Evolutionary conservation across 2,329 filamentous ascomycete species (phyloP).

Genomic region (Seiridium unicorne): DNA sequence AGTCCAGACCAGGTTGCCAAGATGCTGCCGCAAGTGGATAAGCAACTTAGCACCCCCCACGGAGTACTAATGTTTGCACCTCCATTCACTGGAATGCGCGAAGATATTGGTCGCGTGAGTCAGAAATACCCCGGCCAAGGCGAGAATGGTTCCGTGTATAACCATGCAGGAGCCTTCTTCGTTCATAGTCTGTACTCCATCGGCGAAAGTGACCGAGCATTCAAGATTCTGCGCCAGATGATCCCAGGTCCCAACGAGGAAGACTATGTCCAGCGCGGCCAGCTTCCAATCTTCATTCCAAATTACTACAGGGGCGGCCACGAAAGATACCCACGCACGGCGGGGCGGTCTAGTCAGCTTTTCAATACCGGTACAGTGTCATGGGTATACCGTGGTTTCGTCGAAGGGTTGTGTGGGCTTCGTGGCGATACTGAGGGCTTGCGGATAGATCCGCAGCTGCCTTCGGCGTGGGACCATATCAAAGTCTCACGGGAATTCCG

Average conservation of each 20-base stretch:
- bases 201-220: slow-evolving; percentile 48
- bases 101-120: slow-evolving; percentile 57
- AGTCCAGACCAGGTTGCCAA: slow-evolving; percentile 36
- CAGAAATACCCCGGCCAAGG: slow-evolving; percentile 57
- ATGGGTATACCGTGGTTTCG: slow-evolving; percentile 55
- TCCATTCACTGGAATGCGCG: slow-evolving; percentile 52
- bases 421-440: slow-evolving; percentile 47
- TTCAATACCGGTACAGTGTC: slow-evolving; percentile 59
- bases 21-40: slow-evolving; percentile 48
- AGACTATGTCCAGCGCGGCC: slow-evolving; percentile 51
- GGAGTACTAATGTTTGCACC: slow-evolving; percentile 56
- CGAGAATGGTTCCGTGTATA: slow-evolving; percentile 59
- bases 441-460: slow-evolving; percentile 47
- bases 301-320: slow-evolving; percentile 58
- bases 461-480: slow-evolving; percentile 46
- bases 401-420: slow-evolving; percentile 54
- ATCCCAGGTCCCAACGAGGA: slow-evolving; percentile 50
- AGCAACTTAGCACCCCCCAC: slow-evolving; percentile 51
- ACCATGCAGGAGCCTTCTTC: slow-evolving; percentile 56
- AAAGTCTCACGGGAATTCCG: slow-evolving; percentile 47
- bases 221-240: slow-evolving; percentile 48
- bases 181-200: slow-evolving; percentile 51
- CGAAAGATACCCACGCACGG: slow-evolving; percentile 46
- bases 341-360: slow-evolving; percentile 54
- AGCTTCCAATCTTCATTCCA: slow-evolving; percentile 56